These are phyloP conservation scores for Blastocystis sp. DNA, from an alignment of 352 stramenopile species.

Conservation along the genomic window DNA sequence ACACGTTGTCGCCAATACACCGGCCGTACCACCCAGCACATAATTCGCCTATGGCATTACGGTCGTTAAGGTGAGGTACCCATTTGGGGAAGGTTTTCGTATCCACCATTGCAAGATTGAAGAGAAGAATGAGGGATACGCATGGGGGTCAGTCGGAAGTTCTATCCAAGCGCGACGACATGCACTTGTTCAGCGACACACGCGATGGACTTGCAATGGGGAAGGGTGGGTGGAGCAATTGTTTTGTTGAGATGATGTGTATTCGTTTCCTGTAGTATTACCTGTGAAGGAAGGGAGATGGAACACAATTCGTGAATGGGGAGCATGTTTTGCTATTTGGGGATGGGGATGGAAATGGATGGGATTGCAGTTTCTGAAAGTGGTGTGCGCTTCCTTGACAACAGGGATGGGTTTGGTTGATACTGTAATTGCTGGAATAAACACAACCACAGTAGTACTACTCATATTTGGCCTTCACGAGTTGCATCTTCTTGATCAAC, in stretches of 20 bases:
- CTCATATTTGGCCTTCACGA: background rate
- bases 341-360: no score
- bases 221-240: no score
- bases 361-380: no score
- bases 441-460: constrained; percentile 2
- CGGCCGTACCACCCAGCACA: constrained; percentile 51
- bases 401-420: no score
- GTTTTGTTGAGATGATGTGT: no score
- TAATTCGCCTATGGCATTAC: constrained; percentile 39
- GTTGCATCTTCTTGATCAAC: constrained; percentile 41
- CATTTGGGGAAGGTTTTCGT: constrained; percentile 64
- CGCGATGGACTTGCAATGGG: no score
- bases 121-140: constrained; percentile 38
- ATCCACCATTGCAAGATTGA: constrained; percentile 53
- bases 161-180: constrained; percentile 16
- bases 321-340: no score
- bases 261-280: no score
- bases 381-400: no score
- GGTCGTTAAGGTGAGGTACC: background rate
- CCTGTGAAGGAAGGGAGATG: no score
- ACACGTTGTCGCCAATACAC: constrained; percentile 49
- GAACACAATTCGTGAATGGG: no score
- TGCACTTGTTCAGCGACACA: background rate
- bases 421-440: background rate
- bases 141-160: no score